These are phyloP conservation scores for Circinella minor DNA, from an alignment of 371 early-diverging fungal genomes.

Conservation along the genomic window DNA sequence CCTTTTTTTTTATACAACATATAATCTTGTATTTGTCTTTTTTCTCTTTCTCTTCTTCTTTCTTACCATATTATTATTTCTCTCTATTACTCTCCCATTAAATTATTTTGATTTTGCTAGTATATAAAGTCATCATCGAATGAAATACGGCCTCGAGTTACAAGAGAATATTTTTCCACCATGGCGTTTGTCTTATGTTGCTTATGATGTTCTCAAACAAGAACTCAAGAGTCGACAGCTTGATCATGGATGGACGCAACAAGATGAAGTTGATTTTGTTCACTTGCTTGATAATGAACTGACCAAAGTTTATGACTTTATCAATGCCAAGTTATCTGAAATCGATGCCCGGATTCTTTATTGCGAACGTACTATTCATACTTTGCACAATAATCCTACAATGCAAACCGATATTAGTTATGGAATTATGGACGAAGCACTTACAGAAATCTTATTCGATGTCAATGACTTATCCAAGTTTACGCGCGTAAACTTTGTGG, in stretches of 20 bases:
- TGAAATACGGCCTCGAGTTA: conserved; percentile 54
- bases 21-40: no score
- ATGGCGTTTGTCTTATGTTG: conserved; percentile 92
- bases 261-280: conserved; percentile 82
- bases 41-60: conserved; percentile 11
- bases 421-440: conserved; percentile 73
- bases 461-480: conserved; percentile 92
- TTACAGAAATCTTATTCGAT: conserved; percentile 83
- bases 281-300: conserved; percentile 85
- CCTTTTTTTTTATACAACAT: background rate
- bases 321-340: conserved; percentile 88
- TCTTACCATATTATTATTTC: background rate
- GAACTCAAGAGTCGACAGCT: conserved; percentile 69
- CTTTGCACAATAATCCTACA: conserved; percentile 39
- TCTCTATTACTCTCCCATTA: background rate
- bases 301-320: conserved; percentile 82
- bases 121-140: conserved; percentile 7
- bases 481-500: conserved; percentile 92
- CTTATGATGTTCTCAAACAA: conserved; percentile 88
- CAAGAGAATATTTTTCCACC: conserved; percentile 50
- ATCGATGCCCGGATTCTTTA: conserved; percentile 83
- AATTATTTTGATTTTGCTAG: background rate
- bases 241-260: conserved; percentile 63
- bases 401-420: conserved; percentile 61
- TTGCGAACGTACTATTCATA: conserved; percentile 61